Evolutionary conservation across 805 yeast genomes (phyloP).

Genomic region (Metschnikowia corniflorae): DNA sequence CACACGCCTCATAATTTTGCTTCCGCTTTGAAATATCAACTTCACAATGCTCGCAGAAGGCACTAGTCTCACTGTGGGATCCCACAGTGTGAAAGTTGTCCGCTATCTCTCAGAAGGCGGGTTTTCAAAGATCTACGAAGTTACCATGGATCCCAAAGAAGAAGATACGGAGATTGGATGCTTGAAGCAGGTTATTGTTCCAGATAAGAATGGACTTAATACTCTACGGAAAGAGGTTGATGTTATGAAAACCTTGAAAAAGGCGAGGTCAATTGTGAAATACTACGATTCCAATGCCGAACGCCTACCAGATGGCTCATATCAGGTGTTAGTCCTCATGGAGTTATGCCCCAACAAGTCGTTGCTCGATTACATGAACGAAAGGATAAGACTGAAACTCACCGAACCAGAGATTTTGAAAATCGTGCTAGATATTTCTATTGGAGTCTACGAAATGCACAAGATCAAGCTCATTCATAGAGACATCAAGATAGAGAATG

Average conservation of each 20-base stretch:
- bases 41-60: slow-evolving; percentile 31
- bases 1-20: too few species aligned
- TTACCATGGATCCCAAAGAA: slow-evolving; percentile 48
- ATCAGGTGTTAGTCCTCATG: slow-evolving; percentile 90
- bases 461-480: slow-evolving; percentile 75
- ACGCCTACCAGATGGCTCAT: slow-evolving; percentile 47
- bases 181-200: slow-evolving; percentile 69
- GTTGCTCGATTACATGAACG: slow-evolving; percentile 87
- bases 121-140: slow-evolving; percentile 76
- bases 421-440: slow-evolving; percentile 77
- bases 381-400: slow-evolving; percentile 73
- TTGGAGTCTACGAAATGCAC: slow-evolving; percentile 87
- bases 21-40: neutral
- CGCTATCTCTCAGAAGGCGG: slow-evolving; percentile 55
- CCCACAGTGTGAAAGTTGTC: slow-evolving; percentile 34
- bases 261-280: slow-evolving; percentile 57
- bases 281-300: slow-evolving; percentile 79
- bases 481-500: slow-evolving; percentile 93
- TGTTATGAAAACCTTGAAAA: slow-evolving; percentile 64
- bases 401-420: slow-evolving; percentile 72
- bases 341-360: slow-evolving; percentile 88
- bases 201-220: slow-evolving; percentile 64
- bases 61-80: slow-evolving; percentile 38
- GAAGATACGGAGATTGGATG: slow-evolving; percentile 53
- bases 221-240: slow-evolving; percentile 72